Base-by-base conservation (phyloP, 805 yeast genomes). In the Nakazawaea ernobii region DNA sequence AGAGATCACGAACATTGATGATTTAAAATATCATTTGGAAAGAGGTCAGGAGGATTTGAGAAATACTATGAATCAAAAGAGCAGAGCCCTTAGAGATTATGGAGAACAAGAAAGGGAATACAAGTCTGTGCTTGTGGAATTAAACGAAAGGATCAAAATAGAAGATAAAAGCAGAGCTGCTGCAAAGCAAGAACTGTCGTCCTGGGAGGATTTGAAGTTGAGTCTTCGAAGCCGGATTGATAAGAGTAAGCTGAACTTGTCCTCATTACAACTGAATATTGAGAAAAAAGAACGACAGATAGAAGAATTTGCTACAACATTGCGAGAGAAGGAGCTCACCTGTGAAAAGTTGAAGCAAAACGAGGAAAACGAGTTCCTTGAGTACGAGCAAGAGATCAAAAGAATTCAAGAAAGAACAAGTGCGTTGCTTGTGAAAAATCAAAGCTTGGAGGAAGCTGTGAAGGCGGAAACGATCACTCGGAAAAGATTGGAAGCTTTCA, bases 161-260 rank as follows among this genome's bases (percentile, higher is more conserved):
- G 76, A 70, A 48, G 75, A 70, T 51, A 60, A 61, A 11, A 70
- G 67, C 53, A 61, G 74, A 48, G 57, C 67, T 24, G 62, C 67
- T 46, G 55, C 69, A 45, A 65, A 68, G 39, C 66, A 65, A 39
- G 76, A 72, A 47, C 68, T 69, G 37, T 68, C 69, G 42, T 62
- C 64, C 53, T 49, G 70, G 15, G 77, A 72, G 52, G 75, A 70
- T 43, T 59, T 69, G 3, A 65, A 70, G 51, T 59, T 70, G 48
- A 59, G 62, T 30, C 56, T 68, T 6, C 70, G 65, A 38, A 48
- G 56, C 39, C 62, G 70, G 49, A 64, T 66, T 11, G 51, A 66
- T 0, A 64, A 67, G 20, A 68, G 63, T 43, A 65, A 63, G 42
- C 49, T 56, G 30, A 57, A 59, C 30, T 51, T 69, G 30, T 49